Evolutionary conservation across 495 filamentous ascomycete genomes (phyloP).

Genomic region (Penicillium atrosanguineum): DNA sequence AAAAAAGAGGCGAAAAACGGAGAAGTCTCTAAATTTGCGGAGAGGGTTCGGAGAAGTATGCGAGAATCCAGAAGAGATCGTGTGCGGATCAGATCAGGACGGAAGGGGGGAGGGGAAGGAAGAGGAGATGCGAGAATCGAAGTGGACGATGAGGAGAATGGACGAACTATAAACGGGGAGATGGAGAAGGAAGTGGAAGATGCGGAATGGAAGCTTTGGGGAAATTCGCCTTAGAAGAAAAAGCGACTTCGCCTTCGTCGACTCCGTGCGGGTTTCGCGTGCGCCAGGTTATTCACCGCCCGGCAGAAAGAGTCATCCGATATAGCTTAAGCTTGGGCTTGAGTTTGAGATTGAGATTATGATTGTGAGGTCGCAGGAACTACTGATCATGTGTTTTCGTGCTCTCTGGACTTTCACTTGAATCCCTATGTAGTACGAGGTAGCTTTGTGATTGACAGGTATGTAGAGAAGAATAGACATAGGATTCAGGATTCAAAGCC

Average conservation of each 20-base stretch:
- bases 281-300: slow-evolving; percentile 27
- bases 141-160: slow-evolving; percentile 12
- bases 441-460: slow-evolving; percentile 1
- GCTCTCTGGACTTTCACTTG: neutral
- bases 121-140: slow-evolving; percentile 4
- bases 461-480: neutral
- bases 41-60: slow-evolving; percentile 23
- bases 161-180: slow-evolving; percentile 7
- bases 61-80: slow-evolving; percentile 20
- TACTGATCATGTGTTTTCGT: no score
- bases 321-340: neutral
- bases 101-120: neutral
- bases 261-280: slow-evolving; percentile 34
- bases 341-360: neutral
- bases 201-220: slow-evolving; percentile 26
- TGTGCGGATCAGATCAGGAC: slow-evolving; percentile 26
- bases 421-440: neutral
- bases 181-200: slow-evolving; percentile 10
- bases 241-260: slow-evolving; percentile 26
- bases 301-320: slow-evolving; percentile 20
- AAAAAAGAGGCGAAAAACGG: slow-evolving; percentile 13
- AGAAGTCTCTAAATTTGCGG: slow-evolving; percentile 13
- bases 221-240: slow-evolving; percentile 34
- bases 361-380: no score
- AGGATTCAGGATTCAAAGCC: neutral